phyloP scores from a whole-genome alignment of 495 filamentous ascomycete genomes.

The Opeltia flavorubescens region DNA sequence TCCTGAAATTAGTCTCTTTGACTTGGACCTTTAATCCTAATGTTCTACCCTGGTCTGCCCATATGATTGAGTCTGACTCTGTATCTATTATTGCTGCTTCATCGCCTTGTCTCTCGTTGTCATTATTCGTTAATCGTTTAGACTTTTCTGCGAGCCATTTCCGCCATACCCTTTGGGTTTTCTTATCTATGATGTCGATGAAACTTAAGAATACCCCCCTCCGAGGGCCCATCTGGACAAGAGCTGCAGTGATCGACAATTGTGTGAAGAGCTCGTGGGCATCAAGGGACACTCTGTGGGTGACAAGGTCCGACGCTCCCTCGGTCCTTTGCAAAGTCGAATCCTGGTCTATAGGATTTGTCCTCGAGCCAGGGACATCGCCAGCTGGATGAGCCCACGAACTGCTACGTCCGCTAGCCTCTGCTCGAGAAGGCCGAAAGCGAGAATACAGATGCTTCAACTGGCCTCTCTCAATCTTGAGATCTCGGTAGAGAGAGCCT shows the following conservation, averaged over 20 bases:
- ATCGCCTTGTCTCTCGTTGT: neutral
- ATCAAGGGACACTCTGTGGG: conserved; percentile 50
- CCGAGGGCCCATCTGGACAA: conserved; percentile 51
- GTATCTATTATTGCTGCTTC: neutral
- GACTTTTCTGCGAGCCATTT: conserved; percentile 46
- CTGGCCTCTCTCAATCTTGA: conserved; percentile 16
- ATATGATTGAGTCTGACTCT: conserved; percentile 28
- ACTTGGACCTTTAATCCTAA: conserved; percentile 47
- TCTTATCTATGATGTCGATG: conserved; percentile 44
- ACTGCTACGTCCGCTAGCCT: conserved; percentile 25
- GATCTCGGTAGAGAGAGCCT: conserved; percentile 27
- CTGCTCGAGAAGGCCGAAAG: conserved; percentile 43
- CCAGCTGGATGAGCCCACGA: conserved; percentile 23
- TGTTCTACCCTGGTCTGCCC: conserved; percentile 39
- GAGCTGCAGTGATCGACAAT: conserved; percentile 48
- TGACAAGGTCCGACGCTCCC: conserved; percentile 27
- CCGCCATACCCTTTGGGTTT: conserved; percentile 50
- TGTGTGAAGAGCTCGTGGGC: conserved; percentile 57
- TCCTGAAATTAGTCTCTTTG: conserved; percentile 21
- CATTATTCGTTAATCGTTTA: neutral
- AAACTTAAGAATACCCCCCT: conserved; percentile 43
- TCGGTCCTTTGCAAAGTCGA: conserved; percentile 4
- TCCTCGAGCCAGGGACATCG: conserved; percentile 26
- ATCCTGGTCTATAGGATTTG: conserved; percentile 12
- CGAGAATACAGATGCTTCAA: conserved; percentile 37